Conservation (phyloP, 805 yeast genomes). For the Candida rishiriensis region DNA sequence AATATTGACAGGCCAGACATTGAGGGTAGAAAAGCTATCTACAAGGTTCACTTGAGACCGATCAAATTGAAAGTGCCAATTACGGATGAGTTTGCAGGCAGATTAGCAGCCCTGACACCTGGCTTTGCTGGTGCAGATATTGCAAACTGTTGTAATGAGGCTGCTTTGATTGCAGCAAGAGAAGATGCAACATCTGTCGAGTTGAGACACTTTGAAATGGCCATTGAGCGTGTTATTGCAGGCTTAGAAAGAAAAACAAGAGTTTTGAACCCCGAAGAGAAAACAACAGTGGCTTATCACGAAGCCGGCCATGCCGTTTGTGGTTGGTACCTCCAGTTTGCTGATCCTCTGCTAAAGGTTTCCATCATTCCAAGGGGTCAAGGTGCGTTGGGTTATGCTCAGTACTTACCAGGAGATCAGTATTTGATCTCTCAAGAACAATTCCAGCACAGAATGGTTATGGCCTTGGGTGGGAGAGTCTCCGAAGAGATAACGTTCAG, state of each 20-base stretch:
- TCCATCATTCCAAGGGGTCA: slow-evolving; percentile 96
- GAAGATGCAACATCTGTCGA: slow-evolving; percentile 65
- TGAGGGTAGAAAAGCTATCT: slow-evolving; percentile 91
- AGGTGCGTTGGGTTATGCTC: slow-evolving; percentile 97
- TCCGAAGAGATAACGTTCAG: slow-evolving; percentile 90
- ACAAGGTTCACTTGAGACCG: slow-evolving; percentile 76
- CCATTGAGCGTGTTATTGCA: slow-evolving; percentile 95
- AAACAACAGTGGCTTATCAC: slow-evolving; percentile 89
- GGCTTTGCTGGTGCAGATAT: slow-evolving; percentile 99
- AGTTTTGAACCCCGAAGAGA: slow-evolving; percentile 79
- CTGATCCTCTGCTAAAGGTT: slow-evolving; percentile 92
- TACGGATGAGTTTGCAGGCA: slow-evolving; percentile 65
- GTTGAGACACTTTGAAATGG: slow-evolving; percentile 83
- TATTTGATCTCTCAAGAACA: slow-evolving; percentile 77
- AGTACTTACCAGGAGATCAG: slow-evolving; percentile 90
- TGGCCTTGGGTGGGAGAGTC: slow-evolving; percentile 97
- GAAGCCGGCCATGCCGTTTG: slow-evolving; percentile 99
- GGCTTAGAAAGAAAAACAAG: slow-evolving; percentile 91
- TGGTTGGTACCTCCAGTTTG: slow-evolving; percentile 90
- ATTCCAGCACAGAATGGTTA: slow-evolving; percentile 77
- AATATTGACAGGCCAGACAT: slow-evolving; percentile 90
- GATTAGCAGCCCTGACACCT: slow-evolving; percentile 93
- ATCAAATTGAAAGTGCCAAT: slow-evolving; percentile 52
- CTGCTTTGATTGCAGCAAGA: slow-evolving; percentile 95
- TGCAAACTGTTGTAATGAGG: slow-evolving; percentile 95